Base-by-base conservation (phyloP, 176 grass and related monocot species). In the Lolium multiflorum region DNA sequence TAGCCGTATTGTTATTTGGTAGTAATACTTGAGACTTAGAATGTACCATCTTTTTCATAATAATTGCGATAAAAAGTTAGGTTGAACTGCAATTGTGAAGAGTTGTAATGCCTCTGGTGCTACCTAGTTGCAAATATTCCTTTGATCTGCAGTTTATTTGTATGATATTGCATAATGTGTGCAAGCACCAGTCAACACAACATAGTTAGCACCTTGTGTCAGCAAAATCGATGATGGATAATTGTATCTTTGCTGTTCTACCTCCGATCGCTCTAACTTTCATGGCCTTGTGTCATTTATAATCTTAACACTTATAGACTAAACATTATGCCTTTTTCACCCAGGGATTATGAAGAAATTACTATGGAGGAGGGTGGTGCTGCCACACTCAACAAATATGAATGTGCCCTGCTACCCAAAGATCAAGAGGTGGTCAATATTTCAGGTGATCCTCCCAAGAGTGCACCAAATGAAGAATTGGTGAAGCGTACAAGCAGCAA, bases 401-500 rank as follows among this genome's bases (percentile, higher is more conserved):
- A 17, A 43, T 70, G 66, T 70, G 17, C 17, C 37, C 18, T 70
- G 66, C 17, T 20, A 70, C 3, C 35, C 37, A 70, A 70, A n/a
- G 37, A 10, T 21, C 5, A 57, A 57, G 55, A 57, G 55, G 56
- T n/a, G 56, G 18, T 57, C 54, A 6, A 20, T 68, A 4, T 17
- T 70, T 41, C 3, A 1, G 16, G 66, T 11, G 38, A 71, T 71
- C 37, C n/a, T 71, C 7, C 67, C 0, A 71, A 44, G 38, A 71
- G 67, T 71, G 38, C 67, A n/a, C 18, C 9, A 71, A 71, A 44
- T 44, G 67, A 44, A 71, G 9, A 71, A 71, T n/a, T 5, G 9
- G 17, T 71, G 9, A 44, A 71, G 37, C 1, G 38, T 44, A 71
- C 66, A 70, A 63, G 18, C 22, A 81, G 76, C 22, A 82, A 83